Evolutionary conservation across 2,329 filamentous ascomycete genomes (phyloP), one percentile per base, ranked within the genome.

Genomic region (Verruconis gallopava): DNA sequence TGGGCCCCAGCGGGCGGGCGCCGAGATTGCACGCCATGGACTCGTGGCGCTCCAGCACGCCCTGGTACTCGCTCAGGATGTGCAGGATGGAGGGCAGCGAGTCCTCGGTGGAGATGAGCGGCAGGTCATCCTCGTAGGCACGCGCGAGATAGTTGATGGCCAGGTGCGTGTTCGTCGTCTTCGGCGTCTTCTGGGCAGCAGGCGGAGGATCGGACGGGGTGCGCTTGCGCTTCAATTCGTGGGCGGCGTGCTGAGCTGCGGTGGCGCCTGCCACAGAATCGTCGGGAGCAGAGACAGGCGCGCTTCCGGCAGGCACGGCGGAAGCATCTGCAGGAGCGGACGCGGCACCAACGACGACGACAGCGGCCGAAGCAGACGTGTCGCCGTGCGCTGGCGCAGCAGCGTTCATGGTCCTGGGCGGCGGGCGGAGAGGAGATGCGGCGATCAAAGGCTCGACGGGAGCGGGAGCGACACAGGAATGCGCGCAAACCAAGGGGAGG

Each of bases 21-120:
- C 85, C 85, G 19, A 94, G 70, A 53, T 85, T 89, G 44, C 81
- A 80, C 37, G 85, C 86, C 52, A 93, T 75, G 58, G 82, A 89
- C 63, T 94, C 85, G 58, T 89, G 83, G 43, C 84, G 77, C 53
- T 84, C 82, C 40, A 93, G 67, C 13, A 91, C 83, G 49, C 79
- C 85, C 72, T 88, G 84, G 60, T 93, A 93, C 51, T 86, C 79
- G 54, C 73, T 72, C 45, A 93, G 74, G 47, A 88, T 69, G 32
- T 73, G 68, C 37, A 91, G 62, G 42, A 91, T 75, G 50, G 82
- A 79, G 11, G 75, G 72, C 53, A 93, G 81, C 9, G 75, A 80
- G 53, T 88, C 83, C 43, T 78, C 71, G 48, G 69, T 68, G 44
- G 68, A 73, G 47, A 79, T 70, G 15, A 79, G 65, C 22, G 76